Base-by-base conservation (phyloP, 768 basidiomycete genomes). In the Dioszegia crocea region DNA sequence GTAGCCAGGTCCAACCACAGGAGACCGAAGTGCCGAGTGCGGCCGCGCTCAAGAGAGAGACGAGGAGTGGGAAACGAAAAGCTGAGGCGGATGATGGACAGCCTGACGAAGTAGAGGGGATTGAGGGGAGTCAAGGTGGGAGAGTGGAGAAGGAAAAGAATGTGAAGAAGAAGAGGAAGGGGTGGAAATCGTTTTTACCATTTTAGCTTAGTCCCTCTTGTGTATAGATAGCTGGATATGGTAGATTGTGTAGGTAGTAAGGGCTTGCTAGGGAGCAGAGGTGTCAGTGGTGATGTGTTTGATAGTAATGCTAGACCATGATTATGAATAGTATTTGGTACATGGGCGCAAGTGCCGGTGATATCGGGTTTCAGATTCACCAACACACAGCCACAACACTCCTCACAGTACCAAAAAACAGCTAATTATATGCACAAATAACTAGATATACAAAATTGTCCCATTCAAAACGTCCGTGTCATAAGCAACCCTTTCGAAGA, bases 101-200 rank as follows among this genome's bases (percentile, higher is more conserved):
- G 27, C n/a, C 21, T 1, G 54, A 6, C 6, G 3, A 62, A 33
- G 26, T 33, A n/a, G 49, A 61, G 92, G 70, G 84, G 91, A 52
- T 76, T 92, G 72, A 89, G 89, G 72, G 86, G 86, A 9, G 91
- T 88, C 65, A 84, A 85, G 84, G 41, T 91, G 92, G 16, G 90
- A 91, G 71, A 29, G 30, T 30, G 54, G 23, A 33, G 51, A 24
- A 23, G 51, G 39, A 53, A 40, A 26, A 40, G 40, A 17, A 5
- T 43, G n/a, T 8, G 40, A 33, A 36, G 44, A 56, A 61, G 31
- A 49, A 40, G 91, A 93, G 67, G 91, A 92, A 1, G 72, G 51
- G 51, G 14, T 53, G 51, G 51, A 40, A 11, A 41, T 27, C 24
- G 17, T 53, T 21, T 27, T 17, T 53, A 19, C 38, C 38, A 3